A percentile compares a stretch with the other conserved stretches of the same genome.
phyloP scores from a whole-genome alignment of 768 basidiomycete species.

The Naganishia vaughanmartiniae region DNA sequence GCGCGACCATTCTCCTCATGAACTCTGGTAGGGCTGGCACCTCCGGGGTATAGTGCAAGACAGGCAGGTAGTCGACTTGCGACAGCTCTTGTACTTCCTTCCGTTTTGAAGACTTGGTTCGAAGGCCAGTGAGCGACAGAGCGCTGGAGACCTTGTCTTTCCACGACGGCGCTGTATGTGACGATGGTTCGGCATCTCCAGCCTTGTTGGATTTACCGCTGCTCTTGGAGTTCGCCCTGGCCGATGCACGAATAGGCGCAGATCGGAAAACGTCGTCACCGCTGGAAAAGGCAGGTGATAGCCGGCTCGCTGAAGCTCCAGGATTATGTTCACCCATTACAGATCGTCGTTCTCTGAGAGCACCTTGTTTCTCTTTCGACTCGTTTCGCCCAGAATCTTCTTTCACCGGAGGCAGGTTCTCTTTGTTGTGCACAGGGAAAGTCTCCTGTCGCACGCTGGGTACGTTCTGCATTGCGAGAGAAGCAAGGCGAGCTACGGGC shows the following conservation, averaged over 20 bases:
- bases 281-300: neutral
- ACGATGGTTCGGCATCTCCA: neutral
- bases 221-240: neutral
- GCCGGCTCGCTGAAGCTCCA: neutral
- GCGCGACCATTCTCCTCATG: constrained; percentile 1
- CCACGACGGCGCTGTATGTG: neutral
- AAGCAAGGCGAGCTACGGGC: neutral
- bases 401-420: neutral
- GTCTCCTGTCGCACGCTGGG: neutral
- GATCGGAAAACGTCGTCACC: constrained; percentile 1
- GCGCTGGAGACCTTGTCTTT: constrained; percentile 9
- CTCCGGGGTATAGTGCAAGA: neutral
- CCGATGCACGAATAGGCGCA: neutral
- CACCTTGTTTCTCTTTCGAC: neutral
- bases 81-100: neutral
- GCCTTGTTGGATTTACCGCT: neutral
- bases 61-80: neutral
- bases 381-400: neutral
- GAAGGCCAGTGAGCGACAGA: neutral
- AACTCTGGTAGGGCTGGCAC: constrained; percentile 9
- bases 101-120: neutral
- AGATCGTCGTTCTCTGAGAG: neutral
- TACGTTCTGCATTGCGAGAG: neutral
- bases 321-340: neutral
- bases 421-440: neutral